Conservation (phyloP, 805 yeast species). For the Saccharomycopsis fibuligera region DNA sequence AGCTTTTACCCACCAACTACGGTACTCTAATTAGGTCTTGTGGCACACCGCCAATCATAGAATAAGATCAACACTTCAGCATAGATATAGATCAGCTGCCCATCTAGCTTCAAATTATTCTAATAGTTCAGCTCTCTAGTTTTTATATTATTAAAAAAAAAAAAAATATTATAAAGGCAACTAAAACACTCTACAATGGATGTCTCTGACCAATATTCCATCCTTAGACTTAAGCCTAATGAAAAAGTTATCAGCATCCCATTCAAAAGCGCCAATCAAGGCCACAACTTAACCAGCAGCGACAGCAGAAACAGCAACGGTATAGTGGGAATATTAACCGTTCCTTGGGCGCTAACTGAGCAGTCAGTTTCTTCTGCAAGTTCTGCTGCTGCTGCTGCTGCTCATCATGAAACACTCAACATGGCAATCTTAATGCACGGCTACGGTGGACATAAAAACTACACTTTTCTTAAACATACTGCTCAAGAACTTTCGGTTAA, state of each 20-base stretch:
- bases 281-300: slow-evolving; percentile 23
- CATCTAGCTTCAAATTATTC: no score
- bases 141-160: no score
- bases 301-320: slow-evolving; percentile 27
- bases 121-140: no score
- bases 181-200: slow-evolving; percentile 14
- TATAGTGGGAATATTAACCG: slow-evolving; percentile 32
- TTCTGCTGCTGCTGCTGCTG: no score
- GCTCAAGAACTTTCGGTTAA: slow-evolving; percentile 54
- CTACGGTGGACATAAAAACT: slow-evolving; percentile 75
- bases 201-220: slow-evolving; percentile 21
- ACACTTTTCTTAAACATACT: slow-evolving; percentile 60
- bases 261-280: no score
- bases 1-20: no score
- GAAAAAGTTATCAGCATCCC: slow-evolving; percentile 26
- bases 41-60: no score
- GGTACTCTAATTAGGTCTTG: no score
- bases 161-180: no score
- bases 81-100: no score
- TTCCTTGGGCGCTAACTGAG: slow-evolving; percentile 27
- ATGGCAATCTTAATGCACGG: slow-evolving; percentile 73
- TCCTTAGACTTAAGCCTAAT: slow-evolving; percentile 23
- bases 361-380: background rate
- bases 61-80: no score
- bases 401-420: slow-evolving; percentile 26